phyloP scores from a whole-genome alignment of 2,329 filamentous ascomycete genomes.

The Phialophora tarda region DNA sequence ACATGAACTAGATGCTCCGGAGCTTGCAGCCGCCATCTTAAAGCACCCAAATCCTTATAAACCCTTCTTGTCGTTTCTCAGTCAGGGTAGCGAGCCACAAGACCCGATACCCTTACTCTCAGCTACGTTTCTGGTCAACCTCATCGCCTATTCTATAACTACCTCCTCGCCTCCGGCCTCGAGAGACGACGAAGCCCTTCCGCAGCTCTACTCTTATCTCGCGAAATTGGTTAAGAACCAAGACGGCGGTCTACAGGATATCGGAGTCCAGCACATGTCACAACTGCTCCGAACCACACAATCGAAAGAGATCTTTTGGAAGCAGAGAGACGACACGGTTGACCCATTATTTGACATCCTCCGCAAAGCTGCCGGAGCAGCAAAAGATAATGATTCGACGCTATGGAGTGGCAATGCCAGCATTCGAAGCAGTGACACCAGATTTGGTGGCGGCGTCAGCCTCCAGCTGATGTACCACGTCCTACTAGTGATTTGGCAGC shows the following conservation, averaged over 20 bases:
- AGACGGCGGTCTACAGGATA: conserved; percentile 91
- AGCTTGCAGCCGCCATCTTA: conserved; percentile 76
- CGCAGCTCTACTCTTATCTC: conserved; percentile 83
- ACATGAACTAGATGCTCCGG: conserved; percentile 70
- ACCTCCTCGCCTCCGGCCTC: conserved; percentile 63
- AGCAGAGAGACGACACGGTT: conserved; percentile 82
- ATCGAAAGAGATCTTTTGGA: conserved; percentile 85
- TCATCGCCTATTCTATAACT: conserved; percentile 70
- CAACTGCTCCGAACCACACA: conserved; percentile 76
- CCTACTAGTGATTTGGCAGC: conserved; percentile 90
- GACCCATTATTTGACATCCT: conserved; percentile 82
- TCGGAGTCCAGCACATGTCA: conserved; percentile 91
- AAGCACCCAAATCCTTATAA: conserved; percentile 72
- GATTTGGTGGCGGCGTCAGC: conserved; percentile 76
- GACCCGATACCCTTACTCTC: conserved; percentile 89
- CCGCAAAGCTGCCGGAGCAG: conserved; percentile 73
- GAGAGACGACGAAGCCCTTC: conserved; percentile 76
- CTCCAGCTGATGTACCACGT: conserved; percentile 94
- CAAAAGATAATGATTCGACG: conserved; percentile 69
- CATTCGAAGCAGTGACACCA: conserved; percentile 68
- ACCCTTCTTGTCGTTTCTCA: conserved; percentile 82
- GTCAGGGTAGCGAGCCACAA: conserved; percentile 79
- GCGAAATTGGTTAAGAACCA: conserved; percentile 80
- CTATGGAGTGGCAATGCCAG: conserved; percentile 58
- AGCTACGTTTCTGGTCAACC: conserved; percentile 80